Evolutionary conservation across 2,329 filamentous ascomycete species (phyloP), one percentile per base, ranked within the genome.

Genomic region (Monosporascus sp.): DNA sequence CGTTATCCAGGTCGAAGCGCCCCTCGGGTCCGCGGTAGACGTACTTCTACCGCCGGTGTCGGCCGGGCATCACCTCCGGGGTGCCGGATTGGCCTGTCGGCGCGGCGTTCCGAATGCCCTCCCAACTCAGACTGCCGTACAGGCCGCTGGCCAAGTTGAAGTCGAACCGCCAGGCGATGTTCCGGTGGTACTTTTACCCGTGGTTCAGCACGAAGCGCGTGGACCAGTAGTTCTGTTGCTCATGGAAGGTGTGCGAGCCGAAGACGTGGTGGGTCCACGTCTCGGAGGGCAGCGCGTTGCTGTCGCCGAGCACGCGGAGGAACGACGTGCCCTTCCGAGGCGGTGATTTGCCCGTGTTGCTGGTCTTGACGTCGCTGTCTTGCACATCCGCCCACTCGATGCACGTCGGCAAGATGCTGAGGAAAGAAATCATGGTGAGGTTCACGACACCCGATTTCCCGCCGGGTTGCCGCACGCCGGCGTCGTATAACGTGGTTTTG

Each of bases 211-310:
- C 63, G 56, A 70, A 74, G 14, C 76, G 69, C 1, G 76, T 80
- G 0, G 78, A 76, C 70, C 72, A 80, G 63, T 78, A 79, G 56
- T 78, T 78, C 6, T 45, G 43, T 8, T 75, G 65, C 54, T 79
- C 76, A 52, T 80, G 76, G 59, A 78, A 79, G 1, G 78, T 79
- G 59, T 80, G 77, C 1, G 75, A 78, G 17, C 77, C 76, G 54
- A 74, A 78, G 7, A 79, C 71, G 43, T 45, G 49, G 11, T 72
- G 67, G n/a, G 68, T 56, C 60, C 66, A 65, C 4, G 57, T 59
- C 18, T 50, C 48, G 24, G 48, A 5, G 1, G 62, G 46, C 14
- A 67, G 51, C 0, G 58, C 40, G 2, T 58, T 17, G 8, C 47
- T 40, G 1, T 51, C 53, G 9, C 60, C 57, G 5, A 73, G 53